Evolutionary conservation across 192 early-diverging fungal genomes (phyloP).

Genomic region (Coemansia sp.): DNA sequence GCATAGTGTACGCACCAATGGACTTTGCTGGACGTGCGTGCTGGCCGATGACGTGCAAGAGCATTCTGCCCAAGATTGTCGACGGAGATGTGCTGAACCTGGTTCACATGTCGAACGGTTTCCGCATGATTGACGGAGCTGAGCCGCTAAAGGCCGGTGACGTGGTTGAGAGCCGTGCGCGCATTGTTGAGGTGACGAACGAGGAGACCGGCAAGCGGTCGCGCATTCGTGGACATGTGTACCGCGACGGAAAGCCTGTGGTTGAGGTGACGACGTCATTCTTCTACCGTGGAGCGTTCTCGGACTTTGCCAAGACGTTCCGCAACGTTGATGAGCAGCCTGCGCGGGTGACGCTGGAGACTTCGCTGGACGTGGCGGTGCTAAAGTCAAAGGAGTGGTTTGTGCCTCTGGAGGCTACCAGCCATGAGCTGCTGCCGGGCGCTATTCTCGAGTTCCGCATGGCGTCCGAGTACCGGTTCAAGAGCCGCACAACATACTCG

Average conservation of each 20-base stretch:
- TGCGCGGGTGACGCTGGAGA: conserved; percentile 64
- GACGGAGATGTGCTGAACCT: conserved; percentile 84
- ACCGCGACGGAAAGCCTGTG: conserved; percentile 58
- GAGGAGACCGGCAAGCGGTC: conserved; percentile 77
- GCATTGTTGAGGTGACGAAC: conserved; percentile 78
- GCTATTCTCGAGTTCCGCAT: conserved; percentile 71
- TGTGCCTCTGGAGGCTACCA: conserved; percentile 15
- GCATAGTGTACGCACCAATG: conserved; percentile 60
- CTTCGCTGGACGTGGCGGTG: conserved; percentile 70
- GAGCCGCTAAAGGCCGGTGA: conserved; percentile 55
- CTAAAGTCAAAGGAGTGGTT: conserved; percentile 80
- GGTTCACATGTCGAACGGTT: conserved; percentile 89
- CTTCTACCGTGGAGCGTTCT: conserved; percentile 76
- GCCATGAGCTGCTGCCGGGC: conserved; percentile 24
- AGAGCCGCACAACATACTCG: conserved; percentile 56
- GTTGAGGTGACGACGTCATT: conserved; percentile 80
- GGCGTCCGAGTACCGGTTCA: conserved; percentile 63
- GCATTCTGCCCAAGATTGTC: conserved; percentile 81
- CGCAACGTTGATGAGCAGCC: conserved; percentile 69
- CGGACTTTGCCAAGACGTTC: conserved; percentile 79
- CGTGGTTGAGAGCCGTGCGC: conserved; percentile 67
- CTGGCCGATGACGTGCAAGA: conserved; percentile 84
- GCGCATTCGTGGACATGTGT: conserved; percentile 71
- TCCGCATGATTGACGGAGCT: conserved; percentile 67
- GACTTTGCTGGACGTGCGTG: conserved; percentile 91